A percentile compares a stretch with the other conserved stretches of the same genome.
These are phyloP conservation scores for Podospora fimiseda DNA, from an alignment of 495 filamentous ascomycete genomes.

Conservation along the genomic window DNA sequence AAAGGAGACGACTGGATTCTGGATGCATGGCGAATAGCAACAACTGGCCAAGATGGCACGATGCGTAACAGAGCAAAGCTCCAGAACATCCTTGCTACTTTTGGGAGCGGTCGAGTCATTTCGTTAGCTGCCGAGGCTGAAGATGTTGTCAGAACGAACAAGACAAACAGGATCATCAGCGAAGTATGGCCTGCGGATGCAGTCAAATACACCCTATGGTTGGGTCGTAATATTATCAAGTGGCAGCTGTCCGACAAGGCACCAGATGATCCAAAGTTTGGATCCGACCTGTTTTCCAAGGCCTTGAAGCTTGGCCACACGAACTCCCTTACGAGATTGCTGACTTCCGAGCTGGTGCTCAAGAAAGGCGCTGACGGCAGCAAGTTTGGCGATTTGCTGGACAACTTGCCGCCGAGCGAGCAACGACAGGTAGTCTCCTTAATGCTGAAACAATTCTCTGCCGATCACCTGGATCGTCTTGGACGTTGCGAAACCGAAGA, in stretches of 20 bases:
- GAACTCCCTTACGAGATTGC: constrained; percentile 52
- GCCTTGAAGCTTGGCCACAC: constrained; percentile 65
- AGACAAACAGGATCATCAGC: constrained; percentile 7
- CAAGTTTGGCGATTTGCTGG: constrained; percentile 39
- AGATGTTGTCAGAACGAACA: constrained; percentile 37
- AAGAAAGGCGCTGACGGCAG: constrained; percentile 22
- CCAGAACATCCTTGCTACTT: constrained; percentile 43
- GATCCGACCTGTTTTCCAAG: constrained; percentile 57
- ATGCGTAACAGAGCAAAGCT: constrained; percentile 19
- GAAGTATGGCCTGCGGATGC: constrained; percentile 62
- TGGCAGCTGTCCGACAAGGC: constrained; percentile 37
- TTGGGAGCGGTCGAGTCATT: constrained; percentile 67
- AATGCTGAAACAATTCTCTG: constrained; percentile 54
- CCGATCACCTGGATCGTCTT: constrained; percentile 40
- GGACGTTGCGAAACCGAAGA: constrained; percentile 24
- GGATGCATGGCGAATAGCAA: constrained; percentile 43
- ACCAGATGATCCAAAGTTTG: constrained; percentile 44
- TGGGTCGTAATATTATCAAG: constrained; percentile 57
- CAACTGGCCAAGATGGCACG: constrained; percentile 3
- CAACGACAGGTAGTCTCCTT: constrained; percentile 53
- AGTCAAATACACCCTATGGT: constrained; percentile 61
- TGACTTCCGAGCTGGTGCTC: constrained; percentile 44
- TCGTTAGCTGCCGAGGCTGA: constrained; percentile 72
- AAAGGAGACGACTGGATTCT: constrained; percentile 46
- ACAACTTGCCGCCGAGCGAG: constrained; percentile 46